Percentiles rank a stretch among this genome's conserved stretches.
phyloP scores from a whole-genome alignment of 2,329 filamentous ascomycete genomes.

The Penicillium concentricum region DNA sequence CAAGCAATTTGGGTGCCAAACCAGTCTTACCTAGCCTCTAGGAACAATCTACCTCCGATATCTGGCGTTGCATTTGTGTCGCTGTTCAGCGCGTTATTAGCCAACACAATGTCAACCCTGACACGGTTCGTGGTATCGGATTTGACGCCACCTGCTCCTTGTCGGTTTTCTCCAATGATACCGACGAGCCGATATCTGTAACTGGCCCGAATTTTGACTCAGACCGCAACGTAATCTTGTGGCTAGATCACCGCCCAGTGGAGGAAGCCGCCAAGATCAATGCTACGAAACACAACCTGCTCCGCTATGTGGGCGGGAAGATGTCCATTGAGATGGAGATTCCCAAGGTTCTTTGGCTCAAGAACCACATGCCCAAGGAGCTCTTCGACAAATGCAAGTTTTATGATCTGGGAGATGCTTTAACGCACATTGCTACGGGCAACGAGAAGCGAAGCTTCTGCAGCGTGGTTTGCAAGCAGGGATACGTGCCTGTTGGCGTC shows the following conservation, averaged over 20 bases:
- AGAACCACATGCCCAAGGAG: conserved; percentile 94
- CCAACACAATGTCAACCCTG: conserved; percentile 75
- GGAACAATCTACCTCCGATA: conserved; percentile 98
- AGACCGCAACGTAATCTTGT: conserved; percentile 92
- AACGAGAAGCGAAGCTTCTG: conserved; percentile 91
- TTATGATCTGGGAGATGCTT: conserved; percentile 87
- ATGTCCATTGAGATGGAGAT: conserved; percentile 99
- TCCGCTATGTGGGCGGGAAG: conserved; percentile 93
- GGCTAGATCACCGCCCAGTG: conserved; percentile 92
- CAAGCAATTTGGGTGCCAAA: neutral
- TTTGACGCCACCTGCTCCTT: conserved; percentile 99
- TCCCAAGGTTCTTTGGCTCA: conserved; percentile 96
- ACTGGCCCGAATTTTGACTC: conserved; percentile 85
- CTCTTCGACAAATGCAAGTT: conserved; percentile 93
- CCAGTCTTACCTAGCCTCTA: conserved; percentile 34
- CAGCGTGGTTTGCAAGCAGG: conserved; percentile 96
- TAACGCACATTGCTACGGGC: conserved; percentile 92
- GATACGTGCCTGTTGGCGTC: conserved; percentile 92
- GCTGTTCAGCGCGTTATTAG: conserved; percentile 80
- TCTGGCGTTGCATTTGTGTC: conserved; percentile 91
- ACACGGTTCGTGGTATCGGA: conserved; percentile 81
- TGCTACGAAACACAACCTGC: conserved; percentile 82
- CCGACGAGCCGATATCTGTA: conserved; percentile 85
- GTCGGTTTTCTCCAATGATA: conserved; percentile 83
- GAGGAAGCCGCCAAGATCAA: conserved; percentile 94